phyloP scores from a whole-genome alignment of 371 early-diverging fungal species.

The Entomophthora muscae region DNA sequence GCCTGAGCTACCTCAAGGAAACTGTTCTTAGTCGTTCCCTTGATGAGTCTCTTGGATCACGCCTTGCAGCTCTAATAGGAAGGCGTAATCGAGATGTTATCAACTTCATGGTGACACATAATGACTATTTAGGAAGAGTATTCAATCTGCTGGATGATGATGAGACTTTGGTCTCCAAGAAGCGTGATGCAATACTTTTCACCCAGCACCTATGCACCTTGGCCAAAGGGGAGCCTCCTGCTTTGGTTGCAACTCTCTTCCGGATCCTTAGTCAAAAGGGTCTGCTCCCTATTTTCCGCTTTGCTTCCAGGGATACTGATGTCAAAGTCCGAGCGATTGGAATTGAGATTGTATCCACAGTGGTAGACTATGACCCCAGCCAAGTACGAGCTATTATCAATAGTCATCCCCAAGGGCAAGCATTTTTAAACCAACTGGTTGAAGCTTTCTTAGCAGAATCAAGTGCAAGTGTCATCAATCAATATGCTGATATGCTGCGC shows the following conservation, averaged over 20 bases:
- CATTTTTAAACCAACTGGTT: neutral
- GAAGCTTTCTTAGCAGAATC: neutral
- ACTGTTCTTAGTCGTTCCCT: neutral
- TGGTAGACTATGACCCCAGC: neutral
- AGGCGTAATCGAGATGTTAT: neutral
- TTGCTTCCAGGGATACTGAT: neutral
- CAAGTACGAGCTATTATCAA: neutral
- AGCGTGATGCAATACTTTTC: neutral
- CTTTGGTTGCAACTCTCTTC: neutral
- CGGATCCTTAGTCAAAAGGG: neutral
- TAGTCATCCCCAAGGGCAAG: neutral
- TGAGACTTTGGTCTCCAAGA: neutral
- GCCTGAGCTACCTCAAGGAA: neutral
- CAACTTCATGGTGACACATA: neutral
- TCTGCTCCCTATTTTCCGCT: neutral
- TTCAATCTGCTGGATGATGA: neutral
- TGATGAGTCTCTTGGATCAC: neutral
- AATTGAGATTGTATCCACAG: neutral
- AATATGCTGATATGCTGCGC: conserved; percentile 2
- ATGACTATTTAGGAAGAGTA: neutral
- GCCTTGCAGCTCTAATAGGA: neutral
- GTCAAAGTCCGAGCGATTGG: neutral
- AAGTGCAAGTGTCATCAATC: neutral
- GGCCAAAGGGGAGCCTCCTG: neutral
- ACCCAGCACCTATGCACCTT: neutral